A percentile compares a stretch with the other conserved stretches of the same genome.
Evolutionary conservation across 257 asterid species (phyloP).

Genomic region (Coffea canephora): DNA sequence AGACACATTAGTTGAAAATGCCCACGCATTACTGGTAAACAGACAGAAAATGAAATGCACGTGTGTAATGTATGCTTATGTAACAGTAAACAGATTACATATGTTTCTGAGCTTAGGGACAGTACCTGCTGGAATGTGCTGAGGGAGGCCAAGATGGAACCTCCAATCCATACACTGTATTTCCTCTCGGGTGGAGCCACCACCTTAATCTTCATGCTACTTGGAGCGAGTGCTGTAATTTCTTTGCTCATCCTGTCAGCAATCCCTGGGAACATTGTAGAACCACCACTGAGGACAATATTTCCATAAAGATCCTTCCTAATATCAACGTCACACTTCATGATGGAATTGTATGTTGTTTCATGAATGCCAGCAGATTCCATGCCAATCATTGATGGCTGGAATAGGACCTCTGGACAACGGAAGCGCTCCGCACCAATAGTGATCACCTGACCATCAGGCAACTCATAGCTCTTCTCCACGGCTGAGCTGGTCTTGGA

Average conservation of each 20-base stretch:
- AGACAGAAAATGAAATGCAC: no score
- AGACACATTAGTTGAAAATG: not conserved
- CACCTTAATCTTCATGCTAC: constrained; percentile 85
- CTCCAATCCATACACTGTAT: constrained; percentile 88
- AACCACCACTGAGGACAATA: constrained; percentile 79
- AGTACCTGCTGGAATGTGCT: constrained; percentile 89
- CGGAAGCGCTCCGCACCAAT: constrained; percentile 79
- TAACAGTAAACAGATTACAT: not conserved
- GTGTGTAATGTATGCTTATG: no score
- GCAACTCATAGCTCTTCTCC: constrained; percentile 75
- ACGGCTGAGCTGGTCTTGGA: constrained; percentile 72
- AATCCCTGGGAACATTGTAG: constrained; percentile 77
- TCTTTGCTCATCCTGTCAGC: constrained; percentile 90
- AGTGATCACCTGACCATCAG: constrained; percentile 81
- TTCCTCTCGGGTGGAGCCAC: constrained; percentile 90
- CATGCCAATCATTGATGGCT: constrained; percentile 80
- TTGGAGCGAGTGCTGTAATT: constrained; percentile 71
- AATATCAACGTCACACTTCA: constrained; percentile 82
- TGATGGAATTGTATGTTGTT: constrained; percentile 71
- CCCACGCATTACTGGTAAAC: not conserved
- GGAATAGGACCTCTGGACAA: constrained; percentile 85
- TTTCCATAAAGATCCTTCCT: constrained; percentile 79
- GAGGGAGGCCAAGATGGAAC: constrained; percentile 79
- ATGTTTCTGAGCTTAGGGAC: constrained; percentile 4
- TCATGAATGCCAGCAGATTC: constrained; percentile 83